phyloP scores from a whole-genome alignment of 1,284 basidiomycete genomes.

The Trichosporon sp. region DNA sequence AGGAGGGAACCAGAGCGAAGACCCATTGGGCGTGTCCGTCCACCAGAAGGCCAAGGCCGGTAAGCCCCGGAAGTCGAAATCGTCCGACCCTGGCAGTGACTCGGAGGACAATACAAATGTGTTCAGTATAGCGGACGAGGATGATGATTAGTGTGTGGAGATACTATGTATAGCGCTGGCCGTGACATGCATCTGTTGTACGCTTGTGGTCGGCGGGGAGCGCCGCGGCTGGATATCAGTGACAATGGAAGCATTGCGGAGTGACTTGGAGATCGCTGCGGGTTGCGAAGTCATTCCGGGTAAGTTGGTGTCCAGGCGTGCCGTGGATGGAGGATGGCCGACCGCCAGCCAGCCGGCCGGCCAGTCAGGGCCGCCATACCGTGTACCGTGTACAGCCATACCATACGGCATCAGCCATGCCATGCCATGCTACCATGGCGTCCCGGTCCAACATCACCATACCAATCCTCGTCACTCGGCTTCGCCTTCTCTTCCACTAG shows the following conservation, averaged over 20 bases:
- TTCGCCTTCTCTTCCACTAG: background rate
- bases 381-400: too few relatives aligned
- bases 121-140: slow-evolving; percentile 1
- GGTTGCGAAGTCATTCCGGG: too few relatives aligned
- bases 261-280: too few relatives aligned
- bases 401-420: background rate
- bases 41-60: background rate
- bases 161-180: background rate
- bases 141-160: background rate
- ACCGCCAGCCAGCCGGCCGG: background rate
- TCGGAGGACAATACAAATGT: background rate
- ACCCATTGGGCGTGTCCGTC: background rate
- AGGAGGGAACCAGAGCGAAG: background rate
- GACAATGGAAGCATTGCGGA: too few relatives aligned
- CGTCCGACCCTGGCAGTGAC: background rate
- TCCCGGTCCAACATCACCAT: background rate
- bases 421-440: background rate
- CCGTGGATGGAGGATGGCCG: background rate
- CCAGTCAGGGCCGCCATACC: background rate
- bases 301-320: background rate
- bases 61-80: background rate
- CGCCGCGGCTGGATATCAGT: too few relatives aligned
- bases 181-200: background rate
- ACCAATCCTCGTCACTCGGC: background rate
- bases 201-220: background rate